Conservation (phyloP, 2,329 filamentous ascomycete genomes). For the Trichoderma atrobrunneum region DNA sequence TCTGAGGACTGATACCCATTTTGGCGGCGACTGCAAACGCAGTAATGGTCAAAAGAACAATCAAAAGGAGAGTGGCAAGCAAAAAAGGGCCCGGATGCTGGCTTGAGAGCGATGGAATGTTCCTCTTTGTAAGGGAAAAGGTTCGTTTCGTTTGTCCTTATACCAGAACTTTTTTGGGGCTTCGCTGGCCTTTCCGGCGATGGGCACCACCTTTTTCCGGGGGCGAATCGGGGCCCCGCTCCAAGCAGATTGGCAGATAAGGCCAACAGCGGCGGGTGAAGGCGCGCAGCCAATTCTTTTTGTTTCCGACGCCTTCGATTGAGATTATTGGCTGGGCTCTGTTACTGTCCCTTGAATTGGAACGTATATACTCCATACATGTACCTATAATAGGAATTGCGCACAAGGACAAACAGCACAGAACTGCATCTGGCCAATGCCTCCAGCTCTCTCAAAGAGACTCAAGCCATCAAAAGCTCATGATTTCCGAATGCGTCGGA, state of each 20-base stretch:
- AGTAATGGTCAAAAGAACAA: not conserved
- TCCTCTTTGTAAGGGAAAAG: not conserved
- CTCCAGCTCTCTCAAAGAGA: not conserved
- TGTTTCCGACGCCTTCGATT: slow-evolving; percentile 5
- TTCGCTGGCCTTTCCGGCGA: slow-evolving; percentile 24
- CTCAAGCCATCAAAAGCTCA: not conserved
- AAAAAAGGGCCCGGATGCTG: not conserved
- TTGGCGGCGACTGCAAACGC: slow-evolving; percentile 42
- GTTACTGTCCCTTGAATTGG: not conserved
- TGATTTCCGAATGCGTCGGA: not conserved
- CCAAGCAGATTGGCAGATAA: not conserved
- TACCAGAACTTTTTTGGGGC: slow-evolving; percentile 1
- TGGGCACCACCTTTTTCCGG: slow-evolving; percentile 25
- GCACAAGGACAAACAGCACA: not conserved
- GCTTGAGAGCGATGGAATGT: not conserved
- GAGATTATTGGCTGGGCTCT: not conserved
- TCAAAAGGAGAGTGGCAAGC: not conserved
- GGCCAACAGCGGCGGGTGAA: not conserved
- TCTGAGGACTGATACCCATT: slow-evolving; percentile 60
- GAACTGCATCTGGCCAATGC: not conserved
- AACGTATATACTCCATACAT: not conserved
- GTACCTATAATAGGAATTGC: not conserved
- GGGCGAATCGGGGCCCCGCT: slow-evolving; percentile 9
- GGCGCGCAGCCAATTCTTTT: not conserved
- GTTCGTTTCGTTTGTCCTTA: not conserved